Evolutionary conservation across 108 stramenopile genomes (phyloP).

Genomic region (Schizochytrium sp.): DNA sequence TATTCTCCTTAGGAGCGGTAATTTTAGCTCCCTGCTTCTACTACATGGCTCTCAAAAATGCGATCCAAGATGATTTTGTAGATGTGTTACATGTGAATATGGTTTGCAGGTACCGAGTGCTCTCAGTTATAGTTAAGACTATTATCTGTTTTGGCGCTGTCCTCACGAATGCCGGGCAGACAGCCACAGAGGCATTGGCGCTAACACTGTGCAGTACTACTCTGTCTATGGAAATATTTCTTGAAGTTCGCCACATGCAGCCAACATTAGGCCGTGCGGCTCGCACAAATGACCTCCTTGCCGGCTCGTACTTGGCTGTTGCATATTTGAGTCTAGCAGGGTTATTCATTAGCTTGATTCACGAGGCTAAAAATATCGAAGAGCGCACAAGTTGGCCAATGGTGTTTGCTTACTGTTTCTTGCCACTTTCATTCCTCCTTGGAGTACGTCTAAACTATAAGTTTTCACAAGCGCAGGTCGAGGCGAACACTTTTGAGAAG

Average conservation of each 20-base stretch:
- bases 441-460: slow-evolving; percentile 1
- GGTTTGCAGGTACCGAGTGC: slow-evolving; percentile 13
- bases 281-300: background rate
- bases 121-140: background rate
- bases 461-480: background rate
- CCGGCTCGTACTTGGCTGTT: background rate
- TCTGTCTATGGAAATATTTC: background rate
- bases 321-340: background rate
- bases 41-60: background rate
- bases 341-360: background rate
- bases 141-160: background rate
- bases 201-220: background rate
- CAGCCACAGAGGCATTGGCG: background rate
- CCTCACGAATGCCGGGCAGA: background rate
- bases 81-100: background rate
- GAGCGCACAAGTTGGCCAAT: background rate
- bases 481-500: background rate
- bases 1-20: background rate
- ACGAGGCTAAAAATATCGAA: background rate
- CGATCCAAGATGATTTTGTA: too few species aligned
- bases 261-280: slow-evolving; percentile 1
- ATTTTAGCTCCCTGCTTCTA: background rate
- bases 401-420: background rate
- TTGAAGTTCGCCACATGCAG: slow-evolving; percentile 13
- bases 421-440: background rate